These are phyloP conservation scores for Mycena chlorophos DNA, from an alignment of 768 basidiomycete genomes.

Conservation along the genomic window DNA sequence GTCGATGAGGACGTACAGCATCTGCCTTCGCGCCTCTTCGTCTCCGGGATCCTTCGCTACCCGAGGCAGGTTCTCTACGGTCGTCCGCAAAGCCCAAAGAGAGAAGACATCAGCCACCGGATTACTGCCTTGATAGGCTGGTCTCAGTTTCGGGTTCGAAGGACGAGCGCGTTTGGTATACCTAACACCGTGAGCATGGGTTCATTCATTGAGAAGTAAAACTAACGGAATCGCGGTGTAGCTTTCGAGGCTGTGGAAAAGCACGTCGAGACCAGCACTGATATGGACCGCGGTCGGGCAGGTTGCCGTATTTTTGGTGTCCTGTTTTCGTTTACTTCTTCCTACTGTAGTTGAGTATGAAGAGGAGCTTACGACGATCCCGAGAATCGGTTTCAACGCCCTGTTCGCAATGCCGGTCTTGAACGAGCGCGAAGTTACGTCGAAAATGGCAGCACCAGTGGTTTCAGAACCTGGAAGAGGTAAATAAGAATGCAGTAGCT, in stretches of 20 bases:
- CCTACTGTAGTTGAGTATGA: background rate
- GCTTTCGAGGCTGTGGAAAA: conserved; percentile 95
- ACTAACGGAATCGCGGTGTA: conserved; percentile 96
- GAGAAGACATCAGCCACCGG: conserved; percentile 96
- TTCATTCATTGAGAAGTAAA: background rate
- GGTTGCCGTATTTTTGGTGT: conserved; percentile 86
- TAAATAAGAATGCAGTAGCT: background rate
- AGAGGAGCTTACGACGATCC: conserved; percentile 64
- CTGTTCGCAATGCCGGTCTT: conserved; percentile 96
- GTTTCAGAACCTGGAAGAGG: conserved; percentile 67
- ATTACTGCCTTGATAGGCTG: conserved; percentile 92
- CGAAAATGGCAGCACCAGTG: conserved; percentile 91
- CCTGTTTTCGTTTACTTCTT: conserved; percentile 44
- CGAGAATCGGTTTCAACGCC: conserved; percentile 86
- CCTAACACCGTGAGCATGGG: conserved; percentile 36
- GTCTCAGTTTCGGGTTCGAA: conserved; percentile 83
- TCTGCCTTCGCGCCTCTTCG: conserved; percentile 81
- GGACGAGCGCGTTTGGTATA: conserved; percentile 92
- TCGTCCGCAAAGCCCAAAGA: conserved; percentile 87
- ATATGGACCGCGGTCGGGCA: conserved; percentile 94
- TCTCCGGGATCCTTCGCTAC: conserved; percentile 80
- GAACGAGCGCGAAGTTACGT: conserved; percentile 88
- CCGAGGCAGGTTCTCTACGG: conserved; percentile 85
- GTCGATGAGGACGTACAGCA: conserved; percentile 64
- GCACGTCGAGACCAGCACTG: conserved; percentile 89